Conservation (phyloP, 768 basidiomycete species). For the Boletellus ananas region DNA sequence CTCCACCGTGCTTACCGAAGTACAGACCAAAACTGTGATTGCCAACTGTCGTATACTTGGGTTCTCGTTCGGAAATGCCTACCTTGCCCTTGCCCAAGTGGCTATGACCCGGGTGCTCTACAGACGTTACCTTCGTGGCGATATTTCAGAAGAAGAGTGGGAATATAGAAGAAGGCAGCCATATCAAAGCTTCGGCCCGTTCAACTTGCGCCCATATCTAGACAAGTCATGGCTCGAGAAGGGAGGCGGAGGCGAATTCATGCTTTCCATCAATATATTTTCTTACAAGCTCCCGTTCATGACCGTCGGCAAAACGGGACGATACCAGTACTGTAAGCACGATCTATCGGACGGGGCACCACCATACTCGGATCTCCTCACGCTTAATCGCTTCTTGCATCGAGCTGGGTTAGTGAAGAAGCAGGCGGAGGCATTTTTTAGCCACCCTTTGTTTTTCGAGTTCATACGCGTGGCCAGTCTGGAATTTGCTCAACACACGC, state of each 20-base stretch:
- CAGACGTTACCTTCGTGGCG: constrained; percentile 40
- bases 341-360: constrained; percentile 28
- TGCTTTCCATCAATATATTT: constrained; percentile 43
- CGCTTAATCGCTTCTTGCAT: constrained; percentile 41
- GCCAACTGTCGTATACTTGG: constrained; percentile 37
- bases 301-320: constrained; percentile 31
- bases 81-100: constrained; percentile 47
- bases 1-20: constrained; percentile 21
- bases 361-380: constrained; percentile 37
- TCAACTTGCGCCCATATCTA: constrained; percentile 49
- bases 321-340: background rate
- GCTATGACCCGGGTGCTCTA: constrained; percentile 48
- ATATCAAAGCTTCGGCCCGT: constrained; percentile 45
- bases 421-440: constrained; percentile 32
- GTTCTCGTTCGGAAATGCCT: constrained; percentile 48
- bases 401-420: constrained; percentile 36
- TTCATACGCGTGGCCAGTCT: constrained; percentile 26
- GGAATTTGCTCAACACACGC: background rate
- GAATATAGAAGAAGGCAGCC: constrained; percentile 44
- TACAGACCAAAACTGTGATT: constrained; percentile 30
- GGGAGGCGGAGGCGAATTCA: constrained; percentile 42
- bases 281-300: constrained; percentile 43
- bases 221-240: constrained; percentile 40
- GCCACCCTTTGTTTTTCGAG: constrained; percentile 45
- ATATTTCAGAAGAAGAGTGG: constrained; percentile 49